Base-by-base conservation (phyloP, 148 eudicot species). In the Cornus florida region DNA sequence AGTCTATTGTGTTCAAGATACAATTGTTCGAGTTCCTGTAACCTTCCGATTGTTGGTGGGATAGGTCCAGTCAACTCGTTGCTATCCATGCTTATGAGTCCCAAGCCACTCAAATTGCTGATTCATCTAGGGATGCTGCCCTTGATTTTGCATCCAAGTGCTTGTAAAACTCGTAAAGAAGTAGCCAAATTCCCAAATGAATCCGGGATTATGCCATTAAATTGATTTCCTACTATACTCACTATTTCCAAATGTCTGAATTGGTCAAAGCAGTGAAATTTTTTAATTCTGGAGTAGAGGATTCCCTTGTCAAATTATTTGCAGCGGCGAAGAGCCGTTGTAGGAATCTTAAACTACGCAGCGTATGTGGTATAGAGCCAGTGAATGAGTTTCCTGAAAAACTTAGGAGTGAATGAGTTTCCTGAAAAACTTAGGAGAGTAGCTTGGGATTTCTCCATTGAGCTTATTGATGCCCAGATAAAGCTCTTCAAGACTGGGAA, bases 401-500 rank as follows among this genome's bases (percentile, higher is more conserved):
- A 9, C 20, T 17, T 2, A 64, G 11, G 14, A 22, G 39, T 16
- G 67, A n/a, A n/a, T n/a, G n/a, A n/a, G n/a, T n/a, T n/a, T n/a
- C n/a, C n/a, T n/a, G n/a, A n/a, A 28, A 28, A 74, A 67, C 19
- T 57, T 56, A 7, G 76, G 35, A 75, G 66, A 3, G 70, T 50
- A 32, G 57, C 10, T 65, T 3, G 78, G 78, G 10, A 75, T 75
- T 13, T 5, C 31, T 66, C 57, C 78, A 39, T 19, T n/a, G 23
- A 75, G 67, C n/a, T 38, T 10, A 7, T 65, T 75, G 3, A 9
- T 24, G 1, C 78, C 70, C 3, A 66, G 59, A 43, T 38, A 39
- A n/a, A 75, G 16, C 48, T 9, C 35, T 65, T 65, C 70, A n/a
- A 75, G 71, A 75, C 38, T 39, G 12, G 71, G 78, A 35, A 75